A percentile compares a stretch with the other conserved stretches of the same genome.
phyloP scores from a whole-genome alignment of 352 stramenopile species.

The Pythium aristosporum region DNA sequence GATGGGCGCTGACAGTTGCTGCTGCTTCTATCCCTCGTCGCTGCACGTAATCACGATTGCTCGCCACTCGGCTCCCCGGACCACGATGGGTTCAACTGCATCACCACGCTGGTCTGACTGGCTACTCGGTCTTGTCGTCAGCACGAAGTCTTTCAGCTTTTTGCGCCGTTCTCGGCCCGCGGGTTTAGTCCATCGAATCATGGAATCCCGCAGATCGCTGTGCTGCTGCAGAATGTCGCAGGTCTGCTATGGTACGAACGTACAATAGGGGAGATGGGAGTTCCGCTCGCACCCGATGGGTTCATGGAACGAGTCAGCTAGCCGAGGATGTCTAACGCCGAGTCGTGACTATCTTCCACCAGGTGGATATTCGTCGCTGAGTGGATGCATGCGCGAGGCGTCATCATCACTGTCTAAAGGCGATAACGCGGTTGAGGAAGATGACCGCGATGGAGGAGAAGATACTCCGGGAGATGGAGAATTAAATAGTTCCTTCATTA shows the following conservation, averaged over 20 bases:
- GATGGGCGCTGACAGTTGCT: not conserved
- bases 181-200: conserved; percentile 8
- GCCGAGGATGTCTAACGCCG: not conserved
- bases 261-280: not conserved
- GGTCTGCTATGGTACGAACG: conserved; percentile 38
- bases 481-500: conserved; percentile 26
- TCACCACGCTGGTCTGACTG: not conserved
- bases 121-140: conserved; percentile 16
- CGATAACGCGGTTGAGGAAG: not conserved
- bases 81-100: conserved; percentile 4
- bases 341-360: conserved; percentile 13
- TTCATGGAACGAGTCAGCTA: conserved; percentile 10
- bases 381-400: conserved; percentile 32
- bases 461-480: not conserved
- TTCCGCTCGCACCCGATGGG: conserved; percentile 8
- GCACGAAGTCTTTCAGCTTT: conserved; percentile 60
- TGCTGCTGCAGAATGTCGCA: conserved; percentile 50
- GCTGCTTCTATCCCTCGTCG: conserved; percentile 3
- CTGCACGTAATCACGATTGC: not conserved
- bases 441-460: too few relatives aligned
- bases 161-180: conserved; percentile 44
- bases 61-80: not conserved
- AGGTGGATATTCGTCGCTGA: conserved; percentile 41
- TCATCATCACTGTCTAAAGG: conserved; percentile 33
- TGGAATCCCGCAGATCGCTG: conserved; percentile 24